phyloP scores from a whole-genome alignment of 495 filamentous ascomycete species.

The Aspergillus avenaceus region DNA sequence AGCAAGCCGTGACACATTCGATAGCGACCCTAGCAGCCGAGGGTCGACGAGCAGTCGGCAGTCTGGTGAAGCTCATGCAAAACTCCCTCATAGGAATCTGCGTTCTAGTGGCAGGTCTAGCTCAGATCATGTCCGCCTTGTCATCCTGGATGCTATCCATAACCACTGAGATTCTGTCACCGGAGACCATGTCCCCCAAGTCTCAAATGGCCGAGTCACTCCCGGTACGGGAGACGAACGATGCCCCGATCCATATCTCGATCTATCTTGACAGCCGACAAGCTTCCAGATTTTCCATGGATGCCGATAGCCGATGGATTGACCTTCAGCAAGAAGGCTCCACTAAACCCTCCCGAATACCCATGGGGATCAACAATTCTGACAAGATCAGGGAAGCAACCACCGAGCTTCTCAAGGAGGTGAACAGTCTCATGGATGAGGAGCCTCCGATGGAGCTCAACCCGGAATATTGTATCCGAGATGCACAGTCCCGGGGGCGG shows the following conservation, averaged over 20 bases:
- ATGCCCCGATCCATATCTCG: background rate
- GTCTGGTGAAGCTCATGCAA: background rate
- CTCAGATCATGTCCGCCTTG: background rate
- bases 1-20: too few species aligned
- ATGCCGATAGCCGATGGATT: background rate
- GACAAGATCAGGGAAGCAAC: background rate
- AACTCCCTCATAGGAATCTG: background rate
- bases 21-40: too few species aligned
- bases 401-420: background rate
- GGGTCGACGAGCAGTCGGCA: background rate
- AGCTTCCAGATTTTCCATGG: background rate
- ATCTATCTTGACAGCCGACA: background rate
- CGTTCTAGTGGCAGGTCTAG: background rate
- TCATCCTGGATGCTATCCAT: background rate
- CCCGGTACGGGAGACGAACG: too few species aligned
- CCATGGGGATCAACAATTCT: background rate
- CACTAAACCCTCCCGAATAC: background rate
- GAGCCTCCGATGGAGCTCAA: background rate
- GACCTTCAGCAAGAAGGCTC: background rate
- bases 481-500: too few species aligned
- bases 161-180: background rate
- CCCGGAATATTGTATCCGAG: too few species aligned
- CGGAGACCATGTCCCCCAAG: background rate
- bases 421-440: background rate
- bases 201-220: too few species aligned